phyloP scores from a whole-genome alignment of 192 early-diverging fungal species.

The Geosiphon pyriformis region DNA sequence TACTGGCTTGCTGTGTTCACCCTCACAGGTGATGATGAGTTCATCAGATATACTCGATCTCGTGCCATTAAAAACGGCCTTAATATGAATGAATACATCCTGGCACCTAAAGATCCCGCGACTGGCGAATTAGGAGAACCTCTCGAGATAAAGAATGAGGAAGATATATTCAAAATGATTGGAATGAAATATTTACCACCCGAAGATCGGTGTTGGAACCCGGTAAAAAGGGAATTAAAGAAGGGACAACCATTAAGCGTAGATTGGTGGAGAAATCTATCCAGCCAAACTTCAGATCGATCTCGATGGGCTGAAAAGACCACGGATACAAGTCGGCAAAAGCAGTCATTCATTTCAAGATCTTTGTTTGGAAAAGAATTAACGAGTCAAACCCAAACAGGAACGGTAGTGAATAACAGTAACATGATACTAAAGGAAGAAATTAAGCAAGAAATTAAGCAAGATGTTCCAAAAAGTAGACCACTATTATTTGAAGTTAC shows the following conservation, averaged over 20 bases:
- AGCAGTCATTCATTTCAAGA: not conserved
- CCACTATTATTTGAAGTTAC: not conserved
- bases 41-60: not conserved
- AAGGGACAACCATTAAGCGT: not conserved
- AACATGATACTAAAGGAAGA: no score
- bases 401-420: no score
- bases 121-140: constrained; percentile 11
- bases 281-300: not conserved
- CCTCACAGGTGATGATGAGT: constrained; percentile 17
- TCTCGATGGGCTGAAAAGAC: not conserved
- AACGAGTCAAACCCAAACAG: not conserved
- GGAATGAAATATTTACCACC: constrained; percentile 3
- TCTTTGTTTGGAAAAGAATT: not conserved
- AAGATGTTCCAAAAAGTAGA: not conserved
- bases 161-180: not conserved
- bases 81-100: constrained; percentile 15
- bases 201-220: not conserved
- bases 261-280: not conserved
- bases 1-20: constrained; percentile 17
- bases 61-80: not conserved
- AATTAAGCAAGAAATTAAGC: not conserved
- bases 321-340: not conserved
- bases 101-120: not conserved
- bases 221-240: not conserved
- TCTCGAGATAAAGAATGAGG: constrained; percentile 8